Evolutionary conservation across 352 stramenopile species (phyloP).

Genomic region (Phytopythium delawarense): DNA sequence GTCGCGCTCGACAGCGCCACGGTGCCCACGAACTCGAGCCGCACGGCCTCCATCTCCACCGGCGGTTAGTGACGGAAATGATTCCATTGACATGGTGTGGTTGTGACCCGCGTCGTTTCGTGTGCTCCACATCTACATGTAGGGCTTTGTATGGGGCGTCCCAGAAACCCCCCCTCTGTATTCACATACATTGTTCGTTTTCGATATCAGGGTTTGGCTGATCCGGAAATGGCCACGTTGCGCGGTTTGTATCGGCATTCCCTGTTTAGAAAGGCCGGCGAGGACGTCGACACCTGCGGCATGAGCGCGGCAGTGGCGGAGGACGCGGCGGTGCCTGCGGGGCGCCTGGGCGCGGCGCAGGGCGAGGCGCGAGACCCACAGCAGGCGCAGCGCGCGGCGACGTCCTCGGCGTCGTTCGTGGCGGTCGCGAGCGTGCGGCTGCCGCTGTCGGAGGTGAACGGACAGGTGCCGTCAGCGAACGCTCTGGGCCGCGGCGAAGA

Average conservation of each 20-base stretch:
- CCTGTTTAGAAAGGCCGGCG: neutral
- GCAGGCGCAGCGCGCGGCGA: neutral
- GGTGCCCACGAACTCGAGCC: slow-evolving; percentile 41
- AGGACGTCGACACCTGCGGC: neutral
- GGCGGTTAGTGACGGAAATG: neutral
- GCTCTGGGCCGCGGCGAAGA: no score
- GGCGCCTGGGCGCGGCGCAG: neutral
- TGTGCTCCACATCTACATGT: neutral
- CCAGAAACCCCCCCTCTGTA: neutral
- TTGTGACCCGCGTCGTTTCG: neutral
- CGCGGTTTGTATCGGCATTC: neutral
- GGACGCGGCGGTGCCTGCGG: neutral
- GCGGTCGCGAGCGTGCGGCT: neutral
- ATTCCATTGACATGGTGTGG: neutral
- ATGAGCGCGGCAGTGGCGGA: slow-evolving; percentile 2
- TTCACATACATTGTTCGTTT: no score
- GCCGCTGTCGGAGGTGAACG: neutral
- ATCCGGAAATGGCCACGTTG: no score
- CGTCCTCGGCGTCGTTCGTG: neutral
- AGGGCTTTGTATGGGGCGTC: neutral
- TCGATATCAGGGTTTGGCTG: no score
- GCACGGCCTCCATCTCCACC: slow-evolving; percentile 33
- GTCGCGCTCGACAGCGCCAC: slow-evolving; percentile 24
- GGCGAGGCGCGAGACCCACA: neutral
- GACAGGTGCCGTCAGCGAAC: neutral